These are phyloP conservation scores for Hypoxylon fuscum DNA, from an alignment of 495 filamentous ascomycete genomes.

Conservation along the genomic window DNA sequence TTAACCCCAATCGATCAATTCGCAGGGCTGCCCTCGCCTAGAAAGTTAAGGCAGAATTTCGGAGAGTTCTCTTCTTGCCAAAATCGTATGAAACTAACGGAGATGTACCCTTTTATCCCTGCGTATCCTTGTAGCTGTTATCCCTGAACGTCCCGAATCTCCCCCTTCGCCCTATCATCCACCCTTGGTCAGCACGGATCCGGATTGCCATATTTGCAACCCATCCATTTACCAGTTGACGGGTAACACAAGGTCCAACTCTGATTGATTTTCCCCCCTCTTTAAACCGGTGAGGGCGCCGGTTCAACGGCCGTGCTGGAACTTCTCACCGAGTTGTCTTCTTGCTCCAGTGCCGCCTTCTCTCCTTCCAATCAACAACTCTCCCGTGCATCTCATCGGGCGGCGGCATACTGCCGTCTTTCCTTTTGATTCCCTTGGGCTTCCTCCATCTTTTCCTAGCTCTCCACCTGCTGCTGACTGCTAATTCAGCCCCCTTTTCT, in stretches of 20 bases:
- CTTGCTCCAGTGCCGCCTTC: slow-evolving; percentile 35
- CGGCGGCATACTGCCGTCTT: slow-evolving; percentile 41
- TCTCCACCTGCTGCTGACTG: slow-evolving; percentile 47
- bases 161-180: slow-evolving; percentile 26
- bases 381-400: slow-evolving; percentile 42
- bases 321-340: slow-evolving; percentile 48
- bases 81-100: slow-evolving; percentile 5
- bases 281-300: slow-evolving; percentile 50
- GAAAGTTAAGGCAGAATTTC: slow-evolving; percentile 15
- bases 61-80: slow-evolving; percentile 22
- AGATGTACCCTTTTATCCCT: slow-evolving; percentile 11
- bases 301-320: slow-evolving; percentile 42
- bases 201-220: slow-evolving; percentile 39
- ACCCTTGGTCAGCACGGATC: slow-evolving; percentile 37
- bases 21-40: neutral
- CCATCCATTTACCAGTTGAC: slow-evolving; percentile 23
- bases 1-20: slow-evolving; percentile 8
- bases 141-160: slow-evolving; percentile 15
- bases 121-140: slow-evolving; percentile 18
- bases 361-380: slow-evolving; percentile 46
- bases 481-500: slow-evolving; percentile 46
- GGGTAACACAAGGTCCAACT: slow-evolving; percentile 35
- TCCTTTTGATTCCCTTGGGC: slow-evolving; percentile 39
- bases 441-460: slow-evolving; percentile 37
- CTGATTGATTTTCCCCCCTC: slow-evolving; percentile 45